Conservation (phyloP, 371 early-diverging fungal genomes). For the Globomyces sp. region DNA sequence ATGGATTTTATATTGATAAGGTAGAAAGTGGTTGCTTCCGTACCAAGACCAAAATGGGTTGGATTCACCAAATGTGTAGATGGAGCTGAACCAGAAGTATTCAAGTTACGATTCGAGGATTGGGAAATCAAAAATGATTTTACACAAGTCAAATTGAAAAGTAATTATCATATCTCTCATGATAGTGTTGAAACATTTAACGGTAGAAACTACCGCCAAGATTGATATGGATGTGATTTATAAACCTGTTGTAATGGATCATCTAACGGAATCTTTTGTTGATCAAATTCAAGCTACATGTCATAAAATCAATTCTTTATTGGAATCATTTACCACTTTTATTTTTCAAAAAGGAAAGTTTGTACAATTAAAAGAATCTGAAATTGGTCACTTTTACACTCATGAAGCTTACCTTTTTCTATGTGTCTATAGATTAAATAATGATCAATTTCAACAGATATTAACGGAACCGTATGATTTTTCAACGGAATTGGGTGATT, state of each 20-base stretch:
- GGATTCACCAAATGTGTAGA: slow-evolving; percentile 38
- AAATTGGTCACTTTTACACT: slow-evolving; percentile 44
- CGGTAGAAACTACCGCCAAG: slow-evolving; percentile 20
- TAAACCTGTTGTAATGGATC: slow-evolving; percentile 16
- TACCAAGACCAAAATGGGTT: slow-evolving; percentile 42
- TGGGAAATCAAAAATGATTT: slow-evolving; percentile 30
- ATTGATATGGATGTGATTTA: slow-evolving; percentile 48
- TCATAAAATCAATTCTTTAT: slow-evolving; percentile 27
- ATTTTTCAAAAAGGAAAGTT: slow-evolving; percentile 43
- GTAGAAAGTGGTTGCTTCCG: slow-evolving; percentile 32
- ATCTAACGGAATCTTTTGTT: slow-evolving; percentile 3
- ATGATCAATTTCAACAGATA: background rate
- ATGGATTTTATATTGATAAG: no score
- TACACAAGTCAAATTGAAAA: no score
- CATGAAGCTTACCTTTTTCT: slow-evolving; percentile 52
- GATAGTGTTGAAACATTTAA: background rate
- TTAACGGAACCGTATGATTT: background rate
- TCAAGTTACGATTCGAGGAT: slow-evolving; percentile 47
- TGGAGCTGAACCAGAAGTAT: slow-evolving; percentile 43
- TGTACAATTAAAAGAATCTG: slow-evolving; percentile 33
- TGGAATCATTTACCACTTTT: slow-evolving; percentile 34
- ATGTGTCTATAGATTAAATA: slow-evolving; percentile 38
- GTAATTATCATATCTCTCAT: no score
- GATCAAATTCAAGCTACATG: slow-evolving; percentile 12
- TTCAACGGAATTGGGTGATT: background rate